Base-by-base conservation (phyloP, 805 yeast species). In the Metschnikowia anglica region DNA sequence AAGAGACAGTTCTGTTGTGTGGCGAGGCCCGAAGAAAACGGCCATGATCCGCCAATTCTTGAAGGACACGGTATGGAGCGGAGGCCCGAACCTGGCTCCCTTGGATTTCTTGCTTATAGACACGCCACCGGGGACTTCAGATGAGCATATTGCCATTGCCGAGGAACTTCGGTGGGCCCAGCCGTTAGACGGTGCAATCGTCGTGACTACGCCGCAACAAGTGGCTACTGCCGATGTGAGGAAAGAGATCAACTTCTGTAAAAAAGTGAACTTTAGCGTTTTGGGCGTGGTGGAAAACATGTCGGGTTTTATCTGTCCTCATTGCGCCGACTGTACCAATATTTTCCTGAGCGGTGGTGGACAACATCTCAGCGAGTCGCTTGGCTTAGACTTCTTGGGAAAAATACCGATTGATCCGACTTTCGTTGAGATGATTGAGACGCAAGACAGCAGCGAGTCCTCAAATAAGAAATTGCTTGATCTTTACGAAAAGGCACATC, bases 41-140 rank as follows among this genome's bases (percentile, higher is more conserved):
- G 97, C 97, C 11, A 93, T 93, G 98, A 86, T 93, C 27, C 77
- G 90, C 48, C 99, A 93, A 66, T 91, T 93, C 59, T 70, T 95
- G 31, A 78, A 80, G 47, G 98, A 93, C 60, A 96, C 91, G 2
- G 78, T 79, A 21, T 93, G 99, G 99, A 39, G 34, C 18, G 55
- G 55, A 9, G 96, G 88, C 0, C 76, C 74, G 15, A 68, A 76
- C 20, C 43, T 41, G 15, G 42, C 49, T 4, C 68, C 66, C 13
- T 80, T 88, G 43, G 80, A 83, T 55, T 91, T 86, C 59, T 65
- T 91, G 43, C 66, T 93, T 24, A 89, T 93, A 5, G 99, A 93
- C 61, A 93, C 99, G 0, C 99, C 99, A 1, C 99, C 99, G 0
- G 99, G 99, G 0, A 93, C 99, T 0, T 85, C 96, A 0, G 99